Evolutionary conservation across 2,329 filamentous ascomycete species (phyloP), one percentile per base, ranked within the genome.

Genomic region (Colletotrichum phormii): DNA sequence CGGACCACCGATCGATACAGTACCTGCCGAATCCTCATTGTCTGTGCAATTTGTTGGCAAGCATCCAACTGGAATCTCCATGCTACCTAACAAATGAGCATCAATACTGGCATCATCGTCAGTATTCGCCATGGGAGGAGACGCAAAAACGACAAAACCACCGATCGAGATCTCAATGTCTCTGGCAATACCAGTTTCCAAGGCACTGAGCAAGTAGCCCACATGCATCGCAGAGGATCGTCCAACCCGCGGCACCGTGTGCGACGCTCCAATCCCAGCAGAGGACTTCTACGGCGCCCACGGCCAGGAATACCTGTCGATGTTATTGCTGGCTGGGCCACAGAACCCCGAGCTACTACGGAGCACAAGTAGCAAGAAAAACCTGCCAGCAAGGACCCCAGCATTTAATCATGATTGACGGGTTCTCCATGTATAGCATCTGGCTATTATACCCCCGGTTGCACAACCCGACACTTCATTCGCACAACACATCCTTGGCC

Each of bases 361-460:
- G 15, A 18, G 18, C 18, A 46, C 18, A 42, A 42, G 12, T 42
- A 67, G 57, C 29, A 53, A 29, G 61, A 59, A 59, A 49, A 51
- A 31, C 33, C n/a, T 42, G 37, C 24, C 29, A 29, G 54, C 51
- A 64, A 29, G 60, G 60, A 58, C 24, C 67, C 53, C 67, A 59
- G 67, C 61, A 18, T 53, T 70, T 53, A 46, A 59, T 70, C 59
- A 42, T 65, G n/a, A 57, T 67, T 60, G 54, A 60, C 63, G 49
- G 64, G 31, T 37, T 70, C 55, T 55, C 46, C 55, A 60, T 55
- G 68, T 58, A 51, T 42, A 71, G 24, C 37, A 62, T 24, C 35
- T 31, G 24, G 24, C 22, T 24, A 24, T 24, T 71, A 71, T 62
- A 51, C 54, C 33, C 49, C 35, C 11, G 42, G 29, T 33, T 22